Percentiles rank a stretch among this genome's conserved stretches.
These are phyloP conservation scores for Pythium apleroticum DNA, from an alignment of 352 stramenopile genomes.

Conservation along the genomic window DNA sequence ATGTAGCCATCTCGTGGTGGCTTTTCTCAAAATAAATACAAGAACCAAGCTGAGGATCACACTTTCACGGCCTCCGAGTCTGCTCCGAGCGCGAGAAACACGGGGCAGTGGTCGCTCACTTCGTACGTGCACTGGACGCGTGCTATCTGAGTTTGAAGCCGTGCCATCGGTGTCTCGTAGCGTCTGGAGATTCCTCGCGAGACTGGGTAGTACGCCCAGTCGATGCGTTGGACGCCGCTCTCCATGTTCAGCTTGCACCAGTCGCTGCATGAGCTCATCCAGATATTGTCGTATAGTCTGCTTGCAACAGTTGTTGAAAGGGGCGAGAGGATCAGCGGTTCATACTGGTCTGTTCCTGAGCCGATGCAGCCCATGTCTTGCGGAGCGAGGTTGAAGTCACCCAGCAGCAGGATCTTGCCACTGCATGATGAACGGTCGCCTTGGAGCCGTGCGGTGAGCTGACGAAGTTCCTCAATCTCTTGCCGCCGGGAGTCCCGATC, in stretches of 20 bases:
- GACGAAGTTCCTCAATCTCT: slow-evolving; percentile 19
- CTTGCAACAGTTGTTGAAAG: slow-evolving; percentile 53
- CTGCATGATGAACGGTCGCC: neutral
- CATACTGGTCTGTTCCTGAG: slow-evolving; percentile 10
- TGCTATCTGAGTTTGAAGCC: slow-evolving; percentile 27
- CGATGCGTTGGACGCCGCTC: slow-evolving; percentile 59
- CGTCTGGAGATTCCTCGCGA: slow-evolving; percentile 26
- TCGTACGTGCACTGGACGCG: slow-evolving; percentile 48
- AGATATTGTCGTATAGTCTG: slow-evolving; percentile 75
- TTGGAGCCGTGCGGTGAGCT: neutral
- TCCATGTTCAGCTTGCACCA: slow-evolving; percentile 14
- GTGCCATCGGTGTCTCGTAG: slow-evolving; percentile 14
- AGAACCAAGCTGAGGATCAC: neutral
- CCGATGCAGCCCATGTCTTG: slow-evolving; percentile 39
- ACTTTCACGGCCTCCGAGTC: neutral
- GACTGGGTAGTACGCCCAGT: slow-evolving; percentile 57
- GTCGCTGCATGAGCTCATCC: slow-evolving; percentile 30
- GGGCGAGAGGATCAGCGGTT: slow-evolving; percentile 50
- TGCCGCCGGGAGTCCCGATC: slow-evolving; percentile 7
- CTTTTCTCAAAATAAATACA: slow-evolving; percentile 4
- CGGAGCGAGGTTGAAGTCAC: slow-evolving; percentile 66
- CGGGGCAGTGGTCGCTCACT: slow-evolving; percentile 65
- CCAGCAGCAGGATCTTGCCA: slow-evolving; percentile 48
- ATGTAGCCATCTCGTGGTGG: neutral
- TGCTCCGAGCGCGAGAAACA: slow-evolving; percentile 45